Evolutionary conservation across 441 rosid genomes (phyloP).

Genomic region (Populus hybrid): DNA sequence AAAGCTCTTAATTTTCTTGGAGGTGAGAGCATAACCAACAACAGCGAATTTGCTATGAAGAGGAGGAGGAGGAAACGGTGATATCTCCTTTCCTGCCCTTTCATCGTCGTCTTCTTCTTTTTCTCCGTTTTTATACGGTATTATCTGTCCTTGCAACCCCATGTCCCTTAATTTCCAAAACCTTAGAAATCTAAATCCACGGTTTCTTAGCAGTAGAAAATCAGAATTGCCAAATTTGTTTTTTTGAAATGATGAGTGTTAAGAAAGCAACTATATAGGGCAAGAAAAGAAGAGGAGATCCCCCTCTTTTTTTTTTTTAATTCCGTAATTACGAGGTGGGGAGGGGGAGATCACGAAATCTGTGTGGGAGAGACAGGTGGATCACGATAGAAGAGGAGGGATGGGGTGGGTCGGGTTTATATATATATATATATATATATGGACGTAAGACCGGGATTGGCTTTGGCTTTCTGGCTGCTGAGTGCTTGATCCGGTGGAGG

Average conservation of each 20-base stretch:
- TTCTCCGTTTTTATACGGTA: slow-evolving; percentile 21
- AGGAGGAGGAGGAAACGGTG: slow-evolving; percentile 11
- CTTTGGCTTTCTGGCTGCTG: no score
- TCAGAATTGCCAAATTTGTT: background rate
- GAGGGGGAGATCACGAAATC: no score
- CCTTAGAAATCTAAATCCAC: background rate
- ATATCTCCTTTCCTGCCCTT: slow-evolving; percentile 9
- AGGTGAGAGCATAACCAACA: slow-evolving; percentile 84
- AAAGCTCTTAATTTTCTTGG: slow-evolving; percentile 78
- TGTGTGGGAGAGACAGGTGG: no score
- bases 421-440: no score
- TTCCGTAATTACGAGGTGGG: no score
- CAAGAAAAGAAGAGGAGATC: no score
- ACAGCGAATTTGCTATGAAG: slow-evolving; percentile 40
- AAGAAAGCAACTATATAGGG: no score
- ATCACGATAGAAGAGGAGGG: no score
- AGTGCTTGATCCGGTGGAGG: background rate
- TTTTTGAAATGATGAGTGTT: no score
- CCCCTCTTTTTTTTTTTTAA: no score
- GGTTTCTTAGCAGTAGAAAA: background rate
- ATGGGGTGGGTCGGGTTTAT: no score
- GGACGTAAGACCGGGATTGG: no score
- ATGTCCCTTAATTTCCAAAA: slow-evolving; percentile 12
- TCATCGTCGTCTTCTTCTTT: slow-evolving; percentile 8
- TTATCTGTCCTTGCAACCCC: slow-evolving; percentile 38